Base-by-base conservation (phyloP, 768 basidiomycete species). In the Mycena capillaripes region DNA sequence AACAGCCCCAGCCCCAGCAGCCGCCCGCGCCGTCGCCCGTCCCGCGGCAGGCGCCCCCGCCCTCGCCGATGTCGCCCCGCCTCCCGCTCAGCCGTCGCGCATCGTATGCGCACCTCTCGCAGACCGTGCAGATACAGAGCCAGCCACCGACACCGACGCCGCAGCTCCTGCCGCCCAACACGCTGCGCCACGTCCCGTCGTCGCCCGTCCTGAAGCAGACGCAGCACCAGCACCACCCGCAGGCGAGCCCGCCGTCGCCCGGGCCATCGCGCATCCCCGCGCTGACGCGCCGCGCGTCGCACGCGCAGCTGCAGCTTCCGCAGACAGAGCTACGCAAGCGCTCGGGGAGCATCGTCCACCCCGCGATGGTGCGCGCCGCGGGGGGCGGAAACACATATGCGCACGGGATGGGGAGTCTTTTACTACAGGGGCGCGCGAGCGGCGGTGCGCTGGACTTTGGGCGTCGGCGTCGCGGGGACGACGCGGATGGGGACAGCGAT, bases 331-430 rank as follows among this genome's bases (percentile, higher is more conserved):
- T 77, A 50, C 77, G 82, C 34, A 82, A 80, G 58, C 79, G 82
- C 29, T 80, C 83, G 2, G 81, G 81, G 56, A 84, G 80, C 29
- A 75, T 81, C 44, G 69, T 81, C n/a, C 78, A 77, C 11, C 72
- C 73, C 9, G 68, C 77, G 21, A 71, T 69, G 36, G 48, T 58
- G 55, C 73, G 76, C 27, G 61, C 73, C 23, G 75, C 74, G 19
- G 70, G 74, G 27, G 72, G 79, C 21, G 69, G 74, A 3, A 65
- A 77, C n/a, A 76, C 40, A 25, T 46, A 34, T 34, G 63, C 60
- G 55, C 44, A 36, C 30, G 64, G 61, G 30, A 30, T 76, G 76
- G 75, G 74, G 52, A 76, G 69, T 48, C 67, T 81, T 17, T 59
- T 77, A 27, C 53, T 73, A 29, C 66, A 59, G 34, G 77, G 75